Evolutionary conservation across 345 rosid genomes (phyloP).

Genomic region (Nasturtium officinale): DNA sequence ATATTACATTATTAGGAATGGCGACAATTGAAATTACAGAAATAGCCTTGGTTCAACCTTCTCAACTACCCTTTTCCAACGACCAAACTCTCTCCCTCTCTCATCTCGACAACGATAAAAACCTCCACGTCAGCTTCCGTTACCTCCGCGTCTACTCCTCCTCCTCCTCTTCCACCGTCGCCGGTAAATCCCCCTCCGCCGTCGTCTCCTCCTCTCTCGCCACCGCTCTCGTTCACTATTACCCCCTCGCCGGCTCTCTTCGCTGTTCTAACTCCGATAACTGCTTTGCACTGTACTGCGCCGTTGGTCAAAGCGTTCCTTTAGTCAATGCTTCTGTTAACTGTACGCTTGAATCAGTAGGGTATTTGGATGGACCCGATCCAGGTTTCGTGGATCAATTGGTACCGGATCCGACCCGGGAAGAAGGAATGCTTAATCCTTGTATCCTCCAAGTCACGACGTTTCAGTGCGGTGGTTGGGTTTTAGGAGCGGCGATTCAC

Average conservation of each 20-base stretch:
- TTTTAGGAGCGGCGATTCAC: constrained; percentile 69
- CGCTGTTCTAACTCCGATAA: constrained; percentile 34
- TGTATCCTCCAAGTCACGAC: constrained; percentile 70
- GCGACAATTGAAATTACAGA: constrained; percentile 50
- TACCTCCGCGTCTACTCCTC: constrained; percentile 66
- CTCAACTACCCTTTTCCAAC: constrained; percentile 49
- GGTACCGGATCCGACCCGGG: constrained; percentile 62
- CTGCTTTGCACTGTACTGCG: constrained; percentile 53
- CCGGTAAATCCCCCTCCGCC: constrained; percentile 34
- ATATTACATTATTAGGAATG: background rate
- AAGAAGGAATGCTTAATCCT: constrained; percentile 57
- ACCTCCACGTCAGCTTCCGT: constrained; percentile 71
- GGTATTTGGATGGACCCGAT: constrained; percentile 61
- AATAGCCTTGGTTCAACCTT: constrained; percentile 55
- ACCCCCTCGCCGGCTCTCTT: constrained; percentile 67
- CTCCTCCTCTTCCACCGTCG: constrained; percentile 44
- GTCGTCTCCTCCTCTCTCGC: constrained; percentile 60
- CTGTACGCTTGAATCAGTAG: constrained; percentile 60
- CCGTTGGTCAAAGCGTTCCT: constrained; percentile 58
- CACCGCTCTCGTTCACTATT: constrained; percentile 60
- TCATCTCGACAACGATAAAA: constrained; percentile 69
- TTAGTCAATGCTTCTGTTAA: constrained; percentile 56
- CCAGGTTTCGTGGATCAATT: constrained; percentile 54
- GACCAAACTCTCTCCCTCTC: constrained; percentile 67
- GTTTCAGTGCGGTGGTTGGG: constrained; percentile 78